Evolutionary conservation across 2,329 filamentous ascomycete genomes (phyloP).

Genomic region (Chlorencoelia australis): DNA sequence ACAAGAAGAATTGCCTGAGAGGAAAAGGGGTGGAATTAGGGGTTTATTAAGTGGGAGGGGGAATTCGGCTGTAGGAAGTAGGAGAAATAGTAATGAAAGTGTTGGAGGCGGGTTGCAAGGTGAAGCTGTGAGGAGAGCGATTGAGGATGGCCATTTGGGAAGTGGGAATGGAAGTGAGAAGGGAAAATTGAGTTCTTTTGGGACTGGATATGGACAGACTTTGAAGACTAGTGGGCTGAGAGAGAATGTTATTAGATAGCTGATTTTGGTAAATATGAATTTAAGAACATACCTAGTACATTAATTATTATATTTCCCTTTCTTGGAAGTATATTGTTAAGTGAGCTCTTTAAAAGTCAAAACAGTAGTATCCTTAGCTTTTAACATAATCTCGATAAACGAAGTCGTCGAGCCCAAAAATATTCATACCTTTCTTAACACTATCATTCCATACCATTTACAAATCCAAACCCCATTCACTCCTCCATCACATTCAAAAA

Average conservation of each 20-base stretch:
- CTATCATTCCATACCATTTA: too few relatives aligned
- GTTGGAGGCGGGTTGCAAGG: slow-evolving; percentile 11
- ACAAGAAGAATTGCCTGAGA: slow-evolving; percentile 48
- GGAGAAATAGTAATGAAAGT: slow-evolving; percentile 24
- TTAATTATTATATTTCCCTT: slow-evolving; percentile 1
- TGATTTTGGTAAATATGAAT: not conserved
- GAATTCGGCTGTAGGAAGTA: slow-evolving; percentile 15
- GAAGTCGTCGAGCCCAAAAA: too few relatives aligned
- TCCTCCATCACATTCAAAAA: too few relatives aligned
- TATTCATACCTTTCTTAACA: too few relatives aligned
- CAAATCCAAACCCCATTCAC: too few relatives aligned
- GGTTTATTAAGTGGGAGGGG: slow-evolving; percentile 41
- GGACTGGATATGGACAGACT: slow-evolving; percentile 12
- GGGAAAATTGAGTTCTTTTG: slow-evolving; percentile 6
- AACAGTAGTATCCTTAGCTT: too few relatives aligned
- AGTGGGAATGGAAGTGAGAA: slow-evolving; percentile 3
- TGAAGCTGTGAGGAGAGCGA: slow-evolving; percentile 18
- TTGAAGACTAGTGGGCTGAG: slow-evolving; percentile 27
- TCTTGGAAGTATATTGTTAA: too few relatives aligned
- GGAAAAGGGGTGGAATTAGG: slow-evolving; percentile 50
- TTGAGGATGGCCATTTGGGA: slow-evolving; percentile 17
- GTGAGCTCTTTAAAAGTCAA: too few relatives aligned
- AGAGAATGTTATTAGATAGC: slow-evolving; percentile 18
- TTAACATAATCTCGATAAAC: too few relatives aligned
- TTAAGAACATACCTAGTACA: slow-evolving; percentile 2